Evolutionary conservation across 306 rosid genomes (phyloP), one percentile per base, ranked within the genome.

Genomic region (Astragalus membranaceus): DNA sequence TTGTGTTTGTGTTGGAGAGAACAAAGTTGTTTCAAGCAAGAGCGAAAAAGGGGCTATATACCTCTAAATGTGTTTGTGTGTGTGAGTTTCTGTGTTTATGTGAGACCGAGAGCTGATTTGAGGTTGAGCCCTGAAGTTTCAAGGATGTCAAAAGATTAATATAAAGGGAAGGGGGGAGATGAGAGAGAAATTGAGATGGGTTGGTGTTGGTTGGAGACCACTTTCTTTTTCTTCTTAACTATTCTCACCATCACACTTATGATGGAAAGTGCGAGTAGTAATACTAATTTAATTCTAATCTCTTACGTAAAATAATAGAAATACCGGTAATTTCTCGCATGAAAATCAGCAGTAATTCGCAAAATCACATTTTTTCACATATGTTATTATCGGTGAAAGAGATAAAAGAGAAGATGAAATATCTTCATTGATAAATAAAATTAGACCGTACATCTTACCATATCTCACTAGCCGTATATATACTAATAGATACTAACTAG

Each of bases 201-300:
- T 68, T 69, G 88, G 84, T 65, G 80, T 86, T 80, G 83, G 89
- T 87, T 93, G 91, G 87, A 82, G 71, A 68, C 88, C 92, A 85
- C 92, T 88, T 78, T 69, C 83, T 57, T 77, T 67, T 66, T 70
- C 66, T 15, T 35, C 74, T 74, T 85, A 73, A 76, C 77, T 76
- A 75, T 48, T 52, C 44, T 55, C 69, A 55, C 64, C 60, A 13
- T 70, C 75, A 20, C 69, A 62, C 68, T 26, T 0, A 41, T 86
- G 82, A 41, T 86, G 82, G 92, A 83, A 88, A 88, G 86, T 62
- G 76, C 59, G 33, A 33, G 16, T 47, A 32, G 1, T 29, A 26
- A 10, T n/a, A 9, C 9, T 9, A 4, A 26, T 54, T 20, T 20
- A 20, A 20, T 20, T 20, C 23, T 20, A 20, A 20, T 20, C 23